phyloP scores from a whole-genome alignment of 2,329 filamentous ascomycete species.

The Fusarium sp. region DNA sequence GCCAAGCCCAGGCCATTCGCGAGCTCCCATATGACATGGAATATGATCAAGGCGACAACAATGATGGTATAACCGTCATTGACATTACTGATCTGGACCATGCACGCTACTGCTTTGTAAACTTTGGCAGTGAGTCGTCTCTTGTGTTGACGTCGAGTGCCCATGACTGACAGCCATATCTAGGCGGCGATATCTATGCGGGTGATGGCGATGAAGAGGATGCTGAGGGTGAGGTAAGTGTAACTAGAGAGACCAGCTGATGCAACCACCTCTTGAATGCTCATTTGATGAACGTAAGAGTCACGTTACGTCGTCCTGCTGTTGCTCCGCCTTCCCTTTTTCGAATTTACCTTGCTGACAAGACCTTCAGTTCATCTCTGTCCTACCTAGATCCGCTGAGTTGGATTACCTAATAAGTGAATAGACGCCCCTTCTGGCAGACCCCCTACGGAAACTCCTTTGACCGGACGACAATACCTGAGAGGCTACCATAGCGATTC shows the following conservation, averaged over 20 bases:
- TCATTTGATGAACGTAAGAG: neutral
- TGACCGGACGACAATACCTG: neutral
- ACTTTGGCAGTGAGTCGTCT: neutral
- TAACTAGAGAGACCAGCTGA: neutral
- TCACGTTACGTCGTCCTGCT: neutral
- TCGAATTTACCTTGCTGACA: neutral
- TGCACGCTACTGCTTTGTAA: constrained; percentile 16
- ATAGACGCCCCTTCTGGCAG: neutral
- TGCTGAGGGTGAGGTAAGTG: neutral
- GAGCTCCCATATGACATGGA: constrained; percentile 4
- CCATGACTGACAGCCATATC: neutral
- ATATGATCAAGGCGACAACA: constrained; percentile 7
- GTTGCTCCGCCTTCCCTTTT: neutral
- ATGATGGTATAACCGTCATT: constrained; percentile 11
- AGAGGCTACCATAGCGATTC: neutral
- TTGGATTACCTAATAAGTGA: neutral
- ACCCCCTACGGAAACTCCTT: neutral
- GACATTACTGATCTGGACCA: constrained; percentile 10
- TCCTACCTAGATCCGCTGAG: neutral
- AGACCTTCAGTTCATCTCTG: neutral
- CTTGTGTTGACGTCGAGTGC: neutral
- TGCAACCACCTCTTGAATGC: neutral
- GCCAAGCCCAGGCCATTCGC: neutral
- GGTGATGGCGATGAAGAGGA: neutral
- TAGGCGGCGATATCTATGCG: neutral